Evolutionary conservation across 805 yeast species (phyloP).

Genomic region (Candida odintsovae): DNA sequence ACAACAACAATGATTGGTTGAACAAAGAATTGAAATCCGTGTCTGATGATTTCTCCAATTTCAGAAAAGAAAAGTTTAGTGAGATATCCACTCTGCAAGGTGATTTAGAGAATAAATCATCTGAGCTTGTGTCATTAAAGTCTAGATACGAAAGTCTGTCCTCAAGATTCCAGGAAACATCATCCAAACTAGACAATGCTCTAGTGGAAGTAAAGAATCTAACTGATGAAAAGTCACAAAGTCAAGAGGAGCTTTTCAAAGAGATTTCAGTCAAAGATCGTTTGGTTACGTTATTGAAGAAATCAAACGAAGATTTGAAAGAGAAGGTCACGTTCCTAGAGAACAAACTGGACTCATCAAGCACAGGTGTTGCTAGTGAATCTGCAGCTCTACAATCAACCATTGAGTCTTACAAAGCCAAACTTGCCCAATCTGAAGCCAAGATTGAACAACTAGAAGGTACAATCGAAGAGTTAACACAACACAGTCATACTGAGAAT

Average conservation of each 20-base stretch:
- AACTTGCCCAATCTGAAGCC: slow-evolving; percentile 39
- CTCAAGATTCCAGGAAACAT: slow-evolving; percentile 31
- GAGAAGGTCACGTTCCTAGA: slow-evolving; percentile 52
- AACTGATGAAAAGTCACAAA: slow-evolving; percentile 35
- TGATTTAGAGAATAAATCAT: slow-evolving; percentile 22
- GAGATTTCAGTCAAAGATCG: slow-evolving; percentile 62
- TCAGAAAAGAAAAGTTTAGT: slow-evolving; percentile 22
- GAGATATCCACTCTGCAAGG: slow-evolving; percentile 22
- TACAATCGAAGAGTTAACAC: slow-evolving; percentile 37
- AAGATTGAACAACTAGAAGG: slow-evolving; percentile 38
- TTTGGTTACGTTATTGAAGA: slow-evolving; percentile 49
- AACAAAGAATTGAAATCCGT: slow-evolving; percentile 33
- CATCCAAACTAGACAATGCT: slow-evolving; percentile 36
- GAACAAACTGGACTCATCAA: slow-evolving; percentile 21
- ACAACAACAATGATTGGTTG: slow-evolving; percentile 35
- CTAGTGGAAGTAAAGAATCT: slow-evolving; percentile 41
- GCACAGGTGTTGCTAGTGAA: slow-evolving; percentile 38
- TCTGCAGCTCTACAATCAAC: slow-evolving; percentile 53
- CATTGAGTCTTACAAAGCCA: slow-evolving; percentile 47
- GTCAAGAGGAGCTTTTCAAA: slow-evolving; percentile 45
- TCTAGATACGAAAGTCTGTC: slow-evolving; percentile 26
- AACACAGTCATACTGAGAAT: slow-evolving; percentile 12
- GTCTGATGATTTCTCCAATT: slow-evolving; percentile 25
- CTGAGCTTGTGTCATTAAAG: slow-evolving; percentile 27
- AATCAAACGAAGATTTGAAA: slow-evolving; percentile 44